phyloP scores from a whole-genome alignment of 1,284 basidiomycete species.

The Leccinum pachyderme region DNA sequence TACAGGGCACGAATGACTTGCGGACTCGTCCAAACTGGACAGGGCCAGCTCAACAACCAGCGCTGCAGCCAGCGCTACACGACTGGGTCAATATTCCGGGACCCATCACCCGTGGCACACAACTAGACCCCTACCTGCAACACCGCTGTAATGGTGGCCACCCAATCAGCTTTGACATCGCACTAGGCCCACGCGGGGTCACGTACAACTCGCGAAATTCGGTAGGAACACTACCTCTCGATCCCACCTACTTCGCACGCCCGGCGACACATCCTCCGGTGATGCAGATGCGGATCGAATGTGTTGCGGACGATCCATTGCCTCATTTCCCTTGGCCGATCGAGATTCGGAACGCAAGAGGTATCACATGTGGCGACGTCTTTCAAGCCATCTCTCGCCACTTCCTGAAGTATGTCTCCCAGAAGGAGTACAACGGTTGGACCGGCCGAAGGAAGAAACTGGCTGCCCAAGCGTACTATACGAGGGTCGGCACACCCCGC shows the following conservation, averaged over 20 bases:
- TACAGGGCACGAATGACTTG: not conserved
- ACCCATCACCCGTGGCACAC: conserved; percentile 32
- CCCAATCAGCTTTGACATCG: conserved; percentile 49
- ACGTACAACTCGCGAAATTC: not conserved
- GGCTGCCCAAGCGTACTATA: conserved; percentile 30
- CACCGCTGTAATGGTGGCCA: conserved; percentile 44
- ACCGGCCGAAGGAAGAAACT: conserved; percentile 30
- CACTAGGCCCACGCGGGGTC: conserved; percentile 16
- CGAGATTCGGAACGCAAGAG: conserved; percentile 43
- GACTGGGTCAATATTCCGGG: not conserved
- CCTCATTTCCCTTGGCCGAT: conserved; percentile 53
- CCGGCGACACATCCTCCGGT: conserved; percentile 61
- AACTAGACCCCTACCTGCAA: conserved; percentile 53
- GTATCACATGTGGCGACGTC: conserved; percentile 52
- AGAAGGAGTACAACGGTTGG: conserved; percentile 44
- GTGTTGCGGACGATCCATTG: conserved; percentile 48
- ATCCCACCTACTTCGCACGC: conserved; percentile 45
- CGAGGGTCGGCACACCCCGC: conserved; percentile 25
- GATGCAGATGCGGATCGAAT: conserved; percentile 51
- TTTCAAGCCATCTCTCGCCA: conserved; percentile 44
- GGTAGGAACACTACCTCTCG: conserved; percentile 24
- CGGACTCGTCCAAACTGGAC: not conserved
- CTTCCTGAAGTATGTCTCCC: conserved; percentile 43
- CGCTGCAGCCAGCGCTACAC: not conserved
- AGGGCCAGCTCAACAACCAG: not conserved